Evolutionary conservation across 1,284 basidiomycete species (phyloP), one percentile per base, ranked within the genome.

Genomic region (Coniferiporia sulphurascens): DNA sequence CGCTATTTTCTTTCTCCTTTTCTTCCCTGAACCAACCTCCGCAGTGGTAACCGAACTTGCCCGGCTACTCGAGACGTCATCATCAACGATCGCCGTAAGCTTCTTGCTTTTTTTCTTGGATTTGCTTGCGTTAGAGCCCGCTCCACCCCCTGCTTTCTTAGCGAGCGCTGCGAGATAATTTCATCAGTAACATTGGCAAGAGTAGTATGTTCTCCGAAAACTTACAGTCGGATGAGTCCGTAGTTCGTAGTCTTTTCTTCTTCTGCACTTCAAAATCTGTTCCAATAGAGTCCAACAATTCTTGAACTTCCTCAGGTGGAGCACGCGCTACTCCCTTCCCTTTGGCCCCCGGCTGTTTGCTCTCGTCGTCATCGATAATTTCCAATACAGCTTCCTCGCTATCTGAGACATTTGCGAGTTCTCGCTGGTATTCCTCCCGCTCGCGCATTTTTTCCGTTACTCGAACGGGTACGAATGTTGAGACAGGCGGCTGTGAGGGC

Each of bases 361-460:
- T 65, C 13, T 70, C 72, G 3, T 74, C 77, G 4, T 74, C 71
- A 57, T 71, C 71, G 50, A 79, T 73, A 12, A 80, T 67, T 58
- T 75, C 69, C 21, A 79, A 64, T 9, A 69, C 76, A 1, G 76
- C 78, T 50, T 74, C 78, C 46, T 77, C 77, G 52, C 78, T 80
- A 57, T 75, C 73, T 0, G 67, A 73, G 19, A 71, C 63, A 56
- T 80, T 79, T 43, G 76, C 74, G 38, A 88, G 65, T 58, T 81
- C 73, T 60, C 76, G 76, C 66, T 86, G 78, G 65, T 89, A 87
- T 64, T 82, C 74, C 49, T 80, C 80, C 2, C 87, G 80, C 55
- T 82, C 84, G 15, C 75, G 65, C 86, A 90, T 89, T 70, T 88
- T 89, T 65, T 73, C 77, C 1, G 86, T 89, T 10, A 85, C 69